Evolutionary conservation across 331 rosid genomes (phyloP).

Genomic region (Spiraea crenata): DNA sequence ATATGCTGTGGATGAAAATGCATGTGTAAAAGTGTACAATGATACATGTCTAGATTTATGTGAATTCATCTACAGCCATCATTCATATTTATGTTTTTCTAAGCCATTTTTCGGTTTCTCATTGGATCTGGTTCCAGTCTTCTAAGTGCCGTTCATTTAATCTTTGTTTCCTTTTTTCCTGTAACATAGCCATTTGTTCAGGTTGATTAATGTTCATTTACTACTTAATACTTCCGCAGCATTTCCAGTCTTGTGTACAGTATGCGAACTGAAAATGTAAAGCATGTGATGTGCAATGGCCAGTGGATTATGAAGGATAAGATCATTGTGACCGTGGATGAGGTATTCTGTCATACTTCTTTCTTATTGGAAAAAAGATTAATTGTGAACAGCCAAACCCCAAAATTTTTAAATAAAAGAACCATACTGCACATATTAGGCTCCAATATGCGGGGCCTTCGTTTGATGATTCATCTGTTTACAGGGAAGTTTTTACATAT

Average conservation of each 20-base stretch:
- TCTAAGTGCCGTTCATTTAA: too few relatives aligned
- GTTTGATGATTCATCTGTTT: too few relatives aligned
- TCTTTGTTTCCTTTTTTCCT: not conserved
- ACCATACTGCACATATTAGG: too few relatives aligned
- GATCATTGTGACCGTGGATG: constrained; percentile 64
- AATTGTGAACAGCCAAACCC: not conserved
- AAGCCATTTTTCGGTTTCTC: not conserved
- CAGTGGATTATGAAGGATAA: constrained; percentile 85
- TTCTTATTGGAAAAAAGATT: not conserved
- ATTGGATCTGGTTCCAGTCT: not conserved
- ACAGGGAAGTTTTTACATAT: too few relatives aligned
- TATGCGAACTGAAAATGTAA: constrained; percentile 80
- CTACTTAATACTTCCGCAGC: constrained; percentile 42
- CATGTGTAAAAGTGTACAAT: not conserved
- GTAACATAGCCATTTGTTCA: not conserved
- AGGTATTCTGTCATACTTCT: constrained; percentile 44
- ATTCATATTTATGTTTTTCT: not conserved
- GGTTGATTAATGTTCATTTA: constrained; percentile 11
- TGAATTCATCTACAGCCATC: not conserved
- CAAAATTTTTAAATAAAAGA: too few relatives aligned
- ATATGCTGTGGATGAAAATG: not conserved
- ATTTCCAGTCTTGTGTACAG: constrained; percentile 75
- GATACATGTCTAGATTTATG: not conserved
- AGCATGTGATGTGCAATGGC: constrained; percentile 83
- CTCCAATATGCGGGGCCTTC: too few relatives aligned